A percentile compares a stretch with the other conserved stretches of the same genome.
These are phyloP conservation scores for Leucaena leucocephala DNA, from an alignment of 306 rosid species.

Conservation along the genomic window DNA sequence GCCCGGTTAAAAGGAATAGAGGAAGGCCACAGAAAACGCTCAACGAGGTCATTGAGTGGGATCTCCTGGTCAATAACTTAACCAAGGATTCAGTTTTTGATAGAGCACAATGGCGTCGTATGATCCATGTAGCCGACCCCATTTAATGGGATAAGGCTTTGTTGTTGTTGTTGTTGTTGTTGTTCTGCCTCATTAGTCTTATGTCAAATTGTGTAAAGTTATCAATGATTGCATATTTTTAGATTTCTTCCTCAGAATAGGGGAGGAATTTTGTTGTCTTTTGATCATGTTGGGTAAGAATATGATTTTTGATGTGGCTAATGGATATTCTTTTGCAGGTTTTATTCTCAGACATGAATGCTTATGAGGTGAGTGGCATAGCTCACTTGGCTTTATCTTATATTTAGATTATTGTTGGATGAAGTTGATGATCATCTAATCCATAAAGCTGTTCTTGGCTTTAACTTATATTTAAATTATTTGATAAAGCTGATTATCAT, in stretches of 20 bases:
- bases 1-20: no score
- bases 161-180: no score
- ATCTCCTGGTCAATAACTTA: no score
- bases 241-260: background rate
- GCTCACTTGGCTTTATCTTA: background rate
- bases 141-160: no score
- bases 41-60: no score
- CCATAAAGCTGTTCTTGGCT: background rate
- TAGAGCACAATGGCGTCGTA: no score
- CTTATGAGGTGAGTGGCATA: conserved; percentile 71
- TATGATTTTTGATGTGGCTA: conserved; percentile 5
- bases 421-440: conserved; percentile 3
- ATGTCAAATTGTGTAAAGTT: background rate
- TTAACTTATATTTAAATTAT: background rate
- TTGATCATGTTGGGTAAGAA: conserved; percentile 9
- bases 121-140: no score
- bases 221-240: conserved; percentile 1
- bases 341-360: conserved; percentile 82
- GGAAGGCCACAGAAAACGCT: no score
- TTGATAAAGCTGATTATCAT: conserved; percentile 14
- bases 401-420: background rate
- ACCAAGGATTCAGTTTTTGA: no score
- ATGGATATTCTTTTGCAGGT: conserved; percentile 62
- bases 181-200: no score
- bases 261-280: background rate